Base-by-base conservation (phyloP, 1,284 basidiomycete genomes). In the Exobasidium cylindrosporum region DNA sequence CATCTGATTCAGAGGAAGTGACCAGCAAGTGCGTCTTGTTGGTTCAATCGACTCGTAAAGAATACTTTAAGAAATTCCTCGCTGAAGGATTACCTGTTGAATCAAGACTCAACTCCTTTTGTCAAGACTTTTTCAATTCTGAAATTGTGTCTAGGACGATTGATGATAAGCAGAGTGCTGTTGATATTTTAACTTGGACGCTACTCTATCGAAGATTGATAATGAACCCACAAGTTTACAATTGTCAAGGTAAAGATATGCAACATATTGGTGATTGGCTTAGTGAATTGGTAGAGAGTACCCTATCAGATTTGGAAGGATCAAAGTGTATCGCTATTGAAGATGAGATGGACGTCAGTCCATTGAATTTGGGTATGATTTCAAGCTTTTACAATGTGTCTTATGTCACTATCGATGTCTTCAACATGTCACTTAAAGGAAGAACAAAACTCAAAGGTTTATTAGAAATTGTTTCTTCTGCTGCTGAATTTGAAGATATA, bases 71-170 rank as follows among this genome's bases (percentile, higher is more conserved):
- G 82, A 98, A 98, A 82, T 97, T 98, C 86, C 82, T 98, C 64
- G 89, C 89, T 17, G 95, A 98, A 81, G 95, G 94, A 14, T 83
- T 98, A n/a, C 96, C 96, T 2, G 93, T 98, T 71, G 95, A 98
- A 89, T 80, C 85, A 89, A 52, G 61, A n/a, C 65, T 79, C 3
- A 57, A 67, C n/a, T 53, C 64, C 24, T 73, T 68, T 54, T 78
- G 83, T 92, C 94, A 97, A 75, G 96, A 98, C 81, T 97, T 97
- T 81, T 97, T 98, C 87, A 86, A 98, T 66, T 92, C 95, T 0
- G 96, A 99, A 82, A 96, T 98, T 69, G 94, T 94, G 11, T 92
- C 97, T 30, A 93, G 93, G 83, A 98, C 95, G 2, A 96, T 99
- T 65, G 94, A 97, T 83, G 75, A 78, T 67, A 79, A 78, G 62